Evolutionary conservation across 352 stramenopile genomes (phyloP), one percentile per base, ranked within the genome.

Genomic region (Pythium coloratum): DNA sequence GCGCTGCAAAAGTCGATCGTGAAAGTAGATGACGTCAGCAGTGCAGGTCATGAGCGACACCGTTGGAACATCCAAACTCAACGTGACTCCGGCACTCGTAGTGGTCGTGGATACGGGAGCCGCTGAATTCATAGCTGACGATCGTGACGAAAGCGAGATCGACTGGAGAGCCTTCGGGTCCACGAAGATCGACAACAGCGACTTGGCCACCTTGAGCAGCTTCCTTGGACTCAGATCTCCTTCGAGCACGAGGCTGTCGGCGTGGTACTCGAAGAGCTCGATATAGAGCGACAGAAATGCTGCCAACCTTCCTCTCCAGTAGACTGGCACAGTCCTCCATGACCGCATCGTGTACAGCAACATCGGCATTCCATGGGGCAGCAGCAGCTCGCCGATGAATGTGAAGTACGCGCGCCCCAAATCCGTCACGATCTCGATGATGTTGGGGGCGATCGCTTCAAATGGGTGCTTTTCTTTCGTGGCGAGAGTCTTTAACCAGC

Each of bases 231-330:
- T 40, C 14, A 92, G 54, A 47, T 78, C 67, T 16, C 78, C 70
- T 6, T 69, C 51, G 18, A 79, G 62, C 32, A 76, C 55, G 18
- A 76, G 44, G 32, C 72, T 74, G 20, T 70, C 75, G 24, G 56
- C 61, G 50, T 91, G 78, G 62, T 82, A 80, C 51, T 73, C 69
- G 40, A 88, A 89, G 1, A 90, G 36, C 20, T 82, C 65, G 6
- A 91, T 58, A 59, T 89, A 91, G 26, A 86, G 62, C 55, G 81
- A 67, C 3, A 94, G 57, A 72, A 89, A 92, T 47, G 91, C 80
- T 6, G 76, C 76, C 6, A 78, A 70, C 12, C 73, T 72, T 20
- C 63, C 62, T 33, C 76, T 74, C 2, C 76, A 54, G 16, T 66
- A 76, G 18, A 75, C 77, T 16, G 76, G 76, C 3, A 72, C 77